phyloP scores from a whole-genome alignment of 2,329 filamentous ascomycete genomes.

The Paramyrothecium roridum region DNA sequence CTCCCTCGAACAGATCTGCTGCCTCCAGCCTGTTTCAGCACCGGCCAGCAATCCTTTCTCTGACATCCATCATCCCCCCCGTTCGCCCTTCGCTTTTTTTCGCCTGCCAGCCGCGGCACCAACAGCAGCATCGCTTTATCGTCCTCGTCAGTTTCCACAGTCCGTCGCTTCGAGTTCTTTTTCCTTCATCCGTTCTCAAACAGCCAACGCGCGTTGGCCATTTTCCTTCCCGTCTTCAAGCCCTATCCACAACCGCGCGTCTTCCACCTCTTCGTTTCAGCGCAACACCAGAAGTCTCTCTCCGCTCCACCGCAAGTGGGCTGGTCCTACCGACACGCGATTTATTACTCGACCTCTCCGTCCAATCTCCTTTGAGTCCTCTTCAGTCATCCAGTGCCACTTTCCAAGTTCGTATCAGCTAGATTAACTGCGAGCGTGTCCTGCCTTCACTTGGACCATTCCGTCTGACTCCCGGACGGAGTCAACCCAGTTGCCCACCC shows the following conservation, averaged over 20 bases:
- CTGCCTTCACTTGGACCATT: not conserved
- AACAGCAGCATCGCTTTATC: not conserved
- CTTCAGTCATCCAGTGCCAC: not conserved
- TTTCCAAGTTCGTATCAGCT: not conserved
- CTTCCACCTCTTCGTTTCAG: not conserved
- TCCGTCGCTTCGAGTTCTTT: not conserved
- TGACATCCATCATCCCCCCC: slow-evolving; percentile 4
- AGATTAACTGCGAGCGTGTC: not conserved
- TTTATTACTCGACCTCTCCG: not conserved
- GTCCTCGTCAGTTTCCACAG: not conserved
- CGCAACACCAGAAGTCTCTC: not conserved
- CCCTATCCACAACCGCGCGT: not conserved
- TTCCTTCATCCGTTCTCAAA: not conserved
- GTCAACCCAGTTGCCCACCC: slow-evolving; percentile 26
- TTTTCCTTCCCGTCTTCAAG: not conserved
- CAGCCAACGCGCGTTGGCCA: not conserved
- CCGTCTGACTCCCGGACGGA: slow-evolving; percentile 31
- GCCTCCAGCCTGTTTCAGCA: slow-evolving; percentile 13
- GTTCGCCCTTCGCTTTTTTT: slow-evolving; percentile 8
- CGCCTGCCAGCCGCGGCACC: not conserved
- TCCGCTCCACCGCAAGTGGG: not conserved
- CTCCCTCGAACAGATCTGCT: slow-evolving; percentile 11
- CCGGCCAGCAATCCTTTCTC: slow-evolving; percentile 10
- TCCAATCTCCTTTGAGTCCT: not conserved
- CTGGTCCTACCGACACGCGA: not conserved